Evolutionary conservation across 441 rosid species (phyloP), one percentile per base, ranked within the genome.

Genomic region (Gossypium lobatum): DNA sequence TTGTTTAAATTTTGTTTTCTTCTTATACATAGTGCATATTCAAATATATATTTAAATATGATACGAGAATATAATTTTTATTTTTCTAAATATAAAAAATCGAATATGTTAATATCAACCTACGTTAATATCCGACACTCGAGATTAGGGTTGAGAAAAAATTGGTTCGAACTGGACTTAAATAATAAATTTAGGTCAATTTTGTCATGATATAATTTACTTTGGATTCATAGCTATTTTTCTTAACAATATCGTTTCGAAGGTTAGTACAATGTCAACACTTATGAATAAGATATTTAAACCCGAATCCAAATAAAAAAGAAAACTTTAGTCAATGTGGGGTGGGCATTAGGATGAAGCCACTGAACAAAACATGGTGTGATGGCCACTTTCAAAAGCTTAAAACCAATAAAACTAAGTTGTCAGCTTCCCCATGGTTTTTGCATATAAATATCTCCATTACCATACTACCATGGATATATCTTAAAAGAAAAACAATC

Each of bases 321-420:
- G 28, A 63, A 16, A 18, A 45, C 48, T 63, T 48, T 52, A 60
- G 13, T 66, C 45, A 25, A 9, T 42, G 71, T 4, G 64, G 89
- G 65, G 67, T 76, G 89, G 75, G 82, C 83, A 80, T 76, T 80
- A 70, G 71, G 80, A 20, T 61, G 63, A 4, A 16, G 54, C n/a
- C n/a, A 75, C 53, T 20, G 20, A 6, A 20, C 3, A 18, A 4
- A 31, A 31, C 45, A 62, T 83, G 73, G 82, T 82, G 87, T 81
- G 59, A 71, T 21, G 65, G 65, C 85, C 86, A 85, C 80, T 77
- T 79, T 76, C 72, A 1, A 23, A 16, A 17, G 69, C 42, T 48
- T 55, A 28, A 28, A 55, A 62, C 86, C 83, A 80, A 80, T 80
- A 28, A 71, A 73, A 63, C 61, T 54, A 45, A 48, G 61, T 31